These are phyloP conservation scores for Exophiala phaeomuriformis DNA, from an alignment of 2,329 filamentous ascomycete species.

Conservation along the genomic window DNA sequence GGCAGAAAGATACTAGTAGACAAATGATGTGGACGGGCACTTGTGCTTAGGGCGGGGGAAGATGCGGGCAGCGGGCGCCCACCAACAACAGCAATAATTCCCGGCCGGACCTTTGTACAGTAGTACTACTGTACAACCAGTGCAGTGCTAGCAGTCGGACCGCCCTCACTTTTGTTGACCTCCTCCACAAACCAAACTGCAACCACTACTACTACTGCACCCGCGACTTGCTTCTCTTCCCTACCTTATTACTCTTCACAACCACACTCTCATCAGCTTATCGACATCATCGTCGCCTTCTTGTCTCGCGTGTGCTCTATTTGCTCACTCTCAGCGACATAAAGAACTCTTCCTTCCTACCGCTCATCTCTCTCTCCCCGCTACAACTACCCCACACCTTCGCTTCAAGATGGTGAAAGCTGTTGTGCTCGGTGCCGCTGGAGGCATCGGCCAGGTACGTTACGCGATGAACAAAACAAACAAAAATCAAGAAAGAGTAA, in stretches of 20 bases:
- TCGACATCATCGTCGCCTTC: no score
- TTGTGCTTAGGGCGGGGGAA: neutral
- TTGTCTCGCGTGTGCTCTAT: no score
- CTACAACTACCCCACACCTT: slow-evolving; percentile 17
- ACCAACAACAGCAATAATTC: neutral
- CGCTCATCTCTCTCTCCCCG: neutral
- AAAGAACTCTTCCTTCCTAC: neutral
- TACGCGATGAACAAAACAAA: neutral
- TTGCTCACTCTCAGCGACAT: no score
- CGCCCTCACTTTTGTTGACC: slow-evolving; percentile 1
- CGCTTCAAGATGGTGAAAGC: slow-evolving; percentile 45
- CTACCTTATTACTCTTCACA: neutral
- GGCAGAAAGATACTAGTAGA: no score
- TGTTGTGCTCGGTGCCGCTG: slow-evolving; percentile 85
- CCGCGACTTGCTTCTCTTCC: neutral
- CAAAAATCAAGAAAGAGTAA: neutral
- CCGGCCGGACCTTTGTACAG: no score
- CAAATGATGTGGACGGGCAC: no score
- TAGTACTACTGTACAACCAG: no score
- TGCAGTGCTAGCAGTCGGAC: neutral
- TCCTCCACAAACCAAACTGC: neutral
- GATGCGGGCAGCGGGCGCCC: neutral
- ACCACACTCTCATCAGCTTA: no score
- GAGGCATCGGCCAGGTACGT: slow-evolving; percentile 92
- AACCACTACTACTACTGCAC: neutral